Base-by-base conservation (phyloP, 1,284 basidiomycete genomes). In the Ceratobasidium theobromae region DNA sequence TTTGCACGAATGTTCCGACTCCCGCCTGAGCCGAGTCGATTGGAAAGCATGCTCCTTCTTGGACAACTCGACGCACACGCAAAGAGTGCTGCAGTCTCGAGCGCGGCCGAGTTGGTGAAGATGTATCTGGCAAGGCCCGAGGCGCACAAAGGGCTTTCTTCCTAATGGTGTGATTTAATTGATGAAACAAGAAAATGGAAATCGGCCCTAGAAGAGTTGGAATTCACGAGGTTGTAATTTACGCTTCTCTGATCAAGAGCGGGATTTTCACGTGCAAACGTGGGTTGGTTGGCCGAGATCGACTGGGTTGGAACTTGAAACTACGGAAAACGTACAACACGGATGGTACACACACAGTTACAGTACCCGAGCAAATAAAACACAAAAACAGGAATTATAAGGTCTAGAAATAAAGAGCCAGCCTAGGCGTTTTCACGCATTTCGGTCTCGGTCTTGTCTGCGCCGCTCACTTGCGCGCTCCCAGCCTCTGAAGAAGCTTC, bases 51-150 rank as follows among this genome's bases (percentile, higher is more conserved):
- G 84, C 78, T 91, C 74, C 76, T 91, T 70, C 79, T 95, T 43
- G 93, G 92, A n/a, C 90, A 92, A 78, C 84, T 95, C 70, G 93
- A 95, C 76, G 89, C 85, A 11, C 86, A 90, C 71, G 88, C 87
- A 51, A 89, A 87, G 81, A 87, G 83, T 67, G 79, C 95, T 71
- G 90, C 84, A 68, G 83, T 81, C 51, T 86, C 85, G 67, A 86
- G 91, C 41, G 87, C 88, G 70, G 80, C 82, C 12, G 84, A 83
- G 38, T 75, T 91, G 66, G 84, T 88, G 28, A 89, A 88, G 77
- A 91, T 91, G 88, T 91, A 88, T 72, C 83, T 81, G 1, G 83
- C 86, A 1, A 30, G 55, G 38, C 55, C 55, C n/a, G 55, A 58
- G 30, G 55, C 16, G 5, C 43, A 45, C 5, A 45, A 45, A 23